Conservation (phyloP, 2,329 filamentous ascomycete genomes). For the Colletotrichum australisinense region DNA sequence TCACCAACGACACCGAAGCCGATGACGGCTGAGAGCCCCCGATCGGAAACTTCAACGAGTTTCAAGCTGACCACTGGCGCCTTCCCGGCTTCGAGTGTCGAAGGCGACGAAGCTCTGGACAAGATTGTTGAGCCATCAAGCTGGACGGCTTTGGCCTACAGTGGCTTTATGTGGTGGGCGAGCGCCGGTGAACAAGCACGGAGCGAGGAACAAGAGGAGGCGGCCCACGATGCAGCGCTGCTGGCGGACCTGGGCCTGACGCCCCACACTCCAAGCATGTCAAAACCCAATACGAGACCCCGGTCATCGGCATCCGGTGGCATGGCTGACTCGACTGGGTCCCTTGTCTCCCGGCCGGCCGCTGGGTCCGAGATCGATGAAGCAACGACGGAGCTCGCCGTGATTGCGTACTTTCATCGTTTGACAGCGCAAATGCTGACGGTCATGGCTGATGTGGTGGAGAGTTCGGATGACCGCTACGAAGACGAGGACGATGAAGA, state of each 20-base stretch:
- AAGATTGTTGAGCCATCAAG: slow-evolving; percentile 71
- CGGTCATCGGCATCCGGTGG: slow-evolving; percentile 46
- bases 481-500: slow-evolving; percentile 50
- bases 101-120: slow-evolving; percentile 62
- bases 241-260: slow-evolving; percentile 59
- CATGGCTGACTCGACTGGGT: slow-evolving; percentile 57
- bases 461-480: slow-evolving; percentile 57
- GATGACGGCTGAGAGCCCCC: slow-evolving; percentile 39
- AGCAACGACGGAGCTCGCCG: slow-evolving; percentile 71
- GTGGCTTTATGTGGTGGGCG: slow-evolving; percentile 91
- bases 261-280: slow-evolving; percentile 39
- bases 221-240: slow-evolving; percentile 64
- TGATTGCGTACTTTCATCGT: slow-evolving; percentile 86
- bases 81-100: slow-evolving; percentile 40
- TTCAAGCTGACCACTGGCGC: slow-evolving; percentile 35
- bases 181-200: slow-evolving; percentile 80
- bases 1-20: slow-evolving; percentile 37
- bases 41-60: slow-evolving; percentile 40
- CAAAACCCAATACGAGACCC: slow-evolving; percentile 39
- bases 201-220: slow-evolving; percentile 69
- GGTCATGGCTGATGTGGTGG: slow-evolving; percentile 71
- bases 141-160: slow-evolving; percentile 82
- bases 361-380: slow-evolving; percentile 48
- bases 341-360: slow-evolving; percentile 47
- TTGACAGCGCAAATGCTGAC: slow-evolving; percentile 75